Percentiles rank a stretch among this genome's conserved stretches.
Evolutionary conservation across 2,329 filamentous ascomycete species (phyloP).

Genomic region (Paraphoma sp.): DNA sequence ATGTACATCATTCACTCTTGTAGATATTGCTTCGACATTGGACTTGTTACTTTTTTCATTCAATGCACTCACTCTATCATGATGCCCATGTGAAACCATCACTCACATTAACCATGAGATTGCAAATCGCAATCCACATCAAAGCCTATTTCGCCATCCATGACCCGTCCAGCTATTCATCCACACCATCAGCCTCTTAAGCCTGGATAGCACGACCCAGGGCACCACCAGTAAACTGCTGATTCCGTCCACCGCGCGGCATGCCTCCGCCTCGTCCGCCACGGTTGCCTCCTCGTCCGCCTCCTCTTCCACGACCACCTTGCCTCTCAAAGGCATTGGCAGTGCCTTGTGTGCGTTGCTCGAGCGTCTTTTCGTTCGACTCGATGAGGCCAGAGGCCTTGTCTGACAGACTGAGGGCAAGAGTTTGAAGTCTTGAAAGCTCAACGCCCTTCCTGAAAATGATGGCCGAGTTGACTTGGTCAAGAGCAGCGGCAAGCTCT

Average conservation of each 20-base stretch:
- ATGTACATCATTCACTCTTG: no score
- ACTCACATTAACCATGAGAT: constrained; percentile 1
- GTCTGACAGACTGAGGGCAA: constrained; percentile 92
- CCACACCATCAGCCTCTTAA: constrained; percentile 28
- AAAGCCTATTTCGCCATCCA: constrained; percentile 5
- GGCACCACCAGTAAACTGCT: constrained; percentile 82
- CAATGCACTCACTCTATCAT: not conserved
- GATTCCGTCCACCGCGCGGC: constrained; percentile 66
- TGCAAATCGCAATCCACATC: not conserved
- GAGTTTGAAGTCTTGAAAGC: constrained; percentile 91
- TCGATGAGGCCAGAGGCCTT: constrained; percentile 97
- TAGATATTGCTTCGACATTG: no score
- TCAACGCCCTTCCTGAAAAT: constrained; percentile 99
- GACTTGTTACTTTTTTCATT: constrained; percentile 1
- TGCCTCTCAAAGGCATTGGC: constrained; percentile 95
- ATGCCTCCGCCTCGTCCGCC: constrained; percentile 63
- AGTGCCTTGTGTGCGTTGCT: constrained; percentile 95
- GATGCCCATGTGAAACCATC: not conserved
- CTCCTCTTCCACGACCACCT: constrained; percentile 75
- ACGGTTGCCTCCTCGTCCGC: constrained; percentile 59
- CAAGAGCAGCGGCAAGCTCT: constrained; percentile 92
- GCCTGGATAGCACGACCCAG: constrained; percentile 66
- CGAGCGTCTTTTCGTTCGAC: constrained; percentile 94
- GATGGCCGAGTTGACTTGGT: constrained; percentile 96
- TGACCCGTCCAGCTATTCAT: not conserved